Base-by-base conservation (phyloP, 1,139 yeast species). In the Kluyveromyces sp. region DNA sequence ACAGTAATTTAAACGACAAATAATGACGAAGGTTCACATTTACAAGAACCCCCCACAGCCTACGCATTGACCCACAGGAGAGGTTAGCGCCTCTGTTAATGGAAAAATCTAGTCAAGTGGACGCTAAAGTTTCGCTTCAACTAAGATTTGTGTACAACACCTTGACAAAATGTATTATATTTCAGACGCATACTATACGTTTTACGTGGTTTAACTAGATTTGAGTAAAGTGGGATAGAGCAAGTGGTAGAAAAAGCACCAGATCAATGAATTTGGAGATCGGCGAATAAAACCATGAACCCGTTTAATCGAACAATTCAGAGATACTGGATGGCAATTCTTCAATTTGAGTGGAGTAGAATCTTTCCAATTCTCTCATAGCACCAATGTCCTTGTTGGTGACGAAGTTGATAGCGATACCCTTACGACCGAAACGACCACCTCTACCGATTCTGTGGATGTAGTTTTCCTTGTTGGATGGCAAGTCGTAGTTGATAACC, bases 391-490 rank as follows among this genome's bases (percentile, higher is more conserved):
- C 97, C 59, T 83, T 81, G 63, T 77, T 79, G 57, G 97, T 88
- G 68, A 89, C 94, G 62, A 92, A 84, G 82, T 92, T 92, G 78
- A 92, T 88, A 64, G 98, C 97, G 67, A 89, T 96, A 83, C 98
- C 98, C 82, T 92, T 92, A 75, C 98, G 83, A 77, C 98, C 98
- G 77, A 92, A 92, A 77, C 98, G 92, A 77, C 98, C 98, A 77
- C 96, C 95, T 79, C 98, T 86, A 80, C 98, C 98, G 65, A 92
- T 92, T 82, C 98, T 84, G 78, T 92, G 98, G 67, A 92, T 87
- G 72, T 92, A 92, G 83, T 92, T 89, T 75, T 92, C 97, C 72
- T 88, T 85, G 82, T 89, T 87, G 65, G 88, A 77, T 62, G 98
- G 98, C 70, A 92, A 78, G 70, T 92, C 98, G 76, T 85, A 92